Evolutionary conservation across 768 basidiomycete species (phyloP).

Genomic region (Pseudohyphozyma bogoriensis): DNA sequence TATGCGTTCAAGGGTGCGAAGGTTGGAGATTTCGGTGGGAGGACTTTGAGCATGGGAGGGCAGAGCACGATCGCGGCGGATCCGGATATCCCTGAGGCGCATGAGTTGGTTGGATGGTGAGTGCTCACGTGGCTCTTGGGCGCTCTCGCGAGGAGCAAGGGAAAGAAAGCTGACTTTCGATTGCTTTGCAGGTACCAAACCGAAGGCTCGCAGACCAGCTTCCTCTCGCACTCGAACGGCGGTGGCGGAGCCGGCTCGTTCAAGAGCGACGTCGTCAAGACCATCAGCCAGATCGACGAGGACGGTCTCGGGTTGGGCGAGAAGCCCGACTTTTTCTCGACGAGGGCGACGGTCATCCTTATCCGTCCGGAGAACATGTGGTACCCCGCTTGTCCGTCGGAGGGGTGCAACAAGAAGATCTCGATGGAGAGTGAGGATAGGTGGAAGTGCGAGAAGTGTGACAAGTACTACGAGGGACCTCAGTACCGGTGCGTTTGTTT

Average conservation of each 20-base stretch:
- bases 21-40: slow-evolving; percentile 83
- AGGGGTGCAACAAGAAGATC: slow-evolving; percentile 84
- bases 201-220: slow-evolving; percentile 52
- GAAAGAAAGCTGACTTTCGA: not conserved
- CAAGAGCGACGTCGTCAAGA: slow-evolving; percentile 62
- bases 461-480: slow-evolving; percentile 57
- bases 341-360: slow-evolving; percentile 74
- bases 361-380: slow-evolving; percentile 63
- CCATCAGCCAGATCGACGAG: slow-evolving; percentile 60
- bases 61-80: slow-evolving; percentile 71
- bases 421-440: slow-evolving; percentile 48
- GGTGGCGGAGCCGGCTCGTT: slow-evolving; percentile 45
- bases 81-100: slow-evolving; percentile 85
- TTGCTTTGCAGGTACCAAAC: slow-evolving; percentile 51
- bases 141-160: not conserved
- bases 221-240: slow-evolving; percentile 58
- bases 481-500: slow-evolving; percentile 57
- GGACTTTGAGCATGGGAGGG: slow-evolving; percentile 72
- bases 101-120: slow-evolving; percentile 74
- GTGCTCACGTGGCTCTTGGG: too few species aligned
- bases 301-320: slow-evolving; percentile 56
- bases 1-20: slow-evolving; percentile 90
- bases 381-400: slow-evolving; percentile 73
- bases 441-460: slow-evolving; percentile 95
- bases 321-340: slow-evolving; percentile 67